Base-by-base conservation (phyloP, 1,284 basidiomycete species). In the Ceratobasidium sp. region DNA sequence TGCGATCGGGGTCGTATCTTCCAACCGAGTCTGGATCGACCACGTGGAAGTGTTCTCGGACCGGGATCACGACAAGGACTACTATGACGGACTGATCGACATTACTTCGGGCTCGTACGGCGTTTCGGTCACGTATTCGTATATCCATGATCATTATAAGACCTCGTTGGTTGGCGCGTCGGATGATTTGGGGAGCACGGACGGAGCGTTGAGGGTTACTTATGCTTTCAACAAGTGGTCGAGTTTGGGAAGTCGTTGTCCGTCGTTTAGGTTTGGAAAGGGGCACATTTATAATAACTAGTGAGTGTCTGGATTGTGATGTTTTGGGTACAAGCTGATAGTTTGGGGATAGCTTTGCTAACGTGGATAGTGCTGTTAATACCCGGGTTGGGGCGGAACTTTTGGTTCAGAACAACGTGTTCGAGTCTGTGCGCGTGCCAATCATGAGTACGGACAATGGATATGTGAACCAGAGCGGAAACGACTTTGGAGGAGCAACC, bases 351-450 rank as follows among this genome's bases (percentile, higher is more conserved):
- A 76, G 73, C 75, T 87, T 85, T 79, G 85, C 87, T 62, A 85
- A 87, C 82, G 87, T 87, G 84, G 87, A 87, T 79, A 85, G 87
- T 61, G 87, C 84, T 9, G 57, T 74, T 33, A 78, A 79, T 33
- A 77, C 67, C 40, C 76, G 76, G 6, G 76, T 77, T 23, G 57
- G 59, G 4, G 76, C 57, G 23, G 56, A 69, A 52, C 44, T 78
- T 6, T 56, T 74, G 1, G 86, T 88, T 65, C 85, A 88, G 82
- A 88, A 88, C 84, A 87, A 87, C 79, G 85, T 87, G 59, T 87
- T 84, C 65, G 69, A 54, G 40, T 46, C 48, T 13, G 61, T 65
- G 33, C 13, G 23, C 33, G 52, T 50, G 48, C 64, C 71, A 17
- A 50, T 77, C 3, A 61, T 69, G 52, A 70, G 48, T 56, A 77